Evolutionary conservation across 2,329 filamentous ascomycete species (phyloP).

Genomic region (Pseudocercospora musae): DNA sequence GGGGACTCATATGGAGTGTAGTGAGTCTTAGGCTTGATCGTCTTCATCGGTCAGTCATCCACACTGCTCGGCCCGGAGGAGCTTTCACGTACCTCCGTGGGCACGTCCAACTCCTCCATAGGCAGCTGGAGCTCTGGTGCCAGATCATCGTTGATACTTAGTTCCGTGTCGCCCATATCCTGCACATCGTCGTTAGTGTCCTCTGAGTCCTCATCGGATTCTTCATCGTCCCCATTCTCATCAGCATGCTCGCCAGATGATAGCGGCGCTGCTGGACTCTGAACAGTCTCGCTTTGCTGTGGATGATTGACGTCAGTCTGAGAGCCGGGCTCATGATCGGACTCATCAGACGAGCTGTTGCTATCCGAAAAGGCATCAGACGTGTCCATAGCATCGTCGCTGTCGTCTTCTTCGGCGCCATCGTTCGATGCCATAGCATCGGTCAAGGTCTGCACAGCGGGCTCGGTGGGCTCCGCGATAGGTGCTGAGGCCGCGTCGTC

Average conservation of each 20-base stretch:
- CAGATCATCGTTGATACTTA: slow-evolving; percentile 29
- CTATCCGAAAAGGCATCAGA: slow-evolving; percentile 16
- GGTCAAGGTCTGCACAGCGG: neutral
- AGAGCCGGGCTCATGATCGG: neutral
- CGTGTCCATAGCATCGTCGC: slow-evolving; percentile 25
- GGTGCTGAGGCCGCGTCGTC: neutral
- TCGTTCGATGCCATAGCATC: neutral
- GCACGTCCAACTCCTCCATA: slow-evolving; percentile 16
- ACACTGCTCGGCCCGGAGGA: slow-evolving; percentile 11
- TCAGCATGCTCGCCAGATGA: neutral
- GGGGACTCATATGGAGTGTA: slow-evolving; percentile 75
- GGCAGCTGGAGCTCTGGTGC: slow-evolving; percentile 40
- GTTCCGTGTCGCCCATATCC: neutral
- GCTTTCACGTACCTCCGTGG: slow-evolving; percentile 17
- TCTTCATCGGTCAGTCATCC: slow-evolving; percentile 13
- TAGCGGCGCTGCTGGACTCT: neutral
- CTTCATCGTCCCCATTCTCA: neutral
- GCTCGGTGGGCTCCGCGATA: neutral
- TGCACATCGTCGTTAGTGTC: slow-evolving; percentile 2
- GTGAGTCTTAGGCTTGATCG: neutral
- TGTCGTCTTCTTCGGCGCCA: slow-evolving; percentile 13
- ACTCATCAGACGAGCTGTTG: neutral
- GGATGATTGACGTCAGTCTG: neutral
- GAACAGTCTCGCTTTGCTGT: neutral
- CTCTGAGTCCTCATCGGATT: slow-evolving; percentile 14